Conservation (phyloP, 1,139 yeast species). For the Protomyces pachydermus region DNA sequence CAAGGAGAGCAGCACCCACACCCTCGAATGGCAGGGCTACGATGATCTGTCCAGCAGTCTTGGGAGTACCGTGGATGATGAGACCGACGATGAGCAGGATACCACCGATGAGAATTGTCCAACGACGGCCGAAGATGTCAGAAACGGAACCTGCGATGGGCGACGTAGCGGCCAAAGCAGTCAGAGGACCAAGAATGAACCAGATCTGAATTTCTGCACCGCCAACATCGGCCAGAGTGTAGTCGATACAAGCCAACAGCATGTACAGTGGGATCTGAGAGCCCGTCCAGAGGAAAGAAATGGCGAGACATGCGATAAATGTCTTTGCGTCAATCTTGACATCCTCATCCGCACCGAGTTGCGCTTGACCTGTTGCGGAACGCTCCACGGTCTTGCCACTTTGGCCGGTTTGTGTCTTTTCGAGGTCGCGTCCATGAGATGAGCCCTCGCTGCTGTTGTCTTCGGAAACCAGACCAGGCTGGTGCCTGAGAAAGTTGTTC, state of each 20-base stretch:
- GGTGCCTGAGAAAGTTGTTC: background rate
- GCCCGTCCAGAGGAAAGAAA: constrained; percentile 26
- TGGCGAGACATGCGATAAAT: constrained; percentile 25
- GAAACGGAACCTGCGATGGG: constrained; percentile 53
- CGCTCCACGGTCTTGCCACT: constrained; percentile 7
- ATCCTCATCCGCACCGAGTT: constrained; percentile 21
- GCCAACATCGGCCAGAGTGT: constrained; percentile 23
- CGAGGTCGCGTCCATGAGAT: constrained; percentile 2
- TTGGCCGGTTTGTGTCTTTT: constrained; percentile 11
- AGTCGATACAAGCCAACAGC: constrained; percentile 17
- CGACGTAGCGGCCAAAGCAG: constrained; percentile 37
- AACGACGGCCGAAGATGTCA: constrained; percentile 58
- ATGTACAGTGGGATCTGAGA: constrained; percentile 24
- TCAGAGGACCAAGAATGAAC: constrained; percentile 20
- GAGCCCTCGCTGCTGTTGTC: background rate
- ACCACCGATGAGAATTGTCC: constrained; percentile 50
- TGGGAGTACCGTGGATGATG: constrained; percentile 44
- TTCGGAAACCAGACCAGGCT: background rate
- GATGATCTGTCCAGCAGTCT: constrained; percentile 5
- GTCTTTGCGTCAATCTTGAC: constrained; percentile 14
- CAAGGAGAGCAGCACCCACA: constrained; percentile 19
- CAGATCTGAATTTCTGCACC: constrained; percentile 18
- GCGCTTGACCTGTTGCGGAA: constrained; percentile 23
- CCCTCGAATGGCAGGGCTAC: constrained; percentile 9
- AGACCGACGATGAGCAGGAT: constrained; percentile 55